Evolutionary conservation across 75 land plant species (phyloP).

Genomic region (Pinus albicaulis): DNA sequence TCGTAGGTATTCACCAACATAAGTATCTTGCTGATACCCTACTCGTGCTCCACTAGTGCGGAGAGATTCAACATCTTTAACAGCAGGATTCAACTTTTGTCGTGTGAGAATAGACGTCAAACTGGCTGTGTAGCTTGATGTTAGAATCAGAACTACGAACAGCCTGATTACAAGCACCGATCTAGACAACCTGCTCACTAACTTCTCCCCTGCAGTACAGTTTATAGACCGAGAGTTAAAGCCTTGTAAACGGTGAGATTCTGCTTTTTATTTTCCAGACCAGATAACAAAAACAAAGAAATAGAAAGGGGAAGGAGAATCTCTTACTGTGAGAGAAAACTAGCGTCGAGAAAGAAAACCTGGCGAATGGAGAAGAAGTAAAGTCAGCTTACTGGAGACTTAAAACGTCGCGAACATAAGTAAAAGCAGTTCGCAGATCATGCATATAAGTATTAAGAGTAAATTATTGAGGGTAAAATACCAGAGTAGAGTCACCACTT

Average conservation of each 20-base stretch:
- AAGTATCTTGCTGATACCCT: conserved; percentile 47
- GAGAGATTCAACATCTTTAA: conserved; percentile 24
- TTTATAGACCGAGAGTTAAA: too few species aligned
- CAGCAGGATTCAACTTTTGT: conserved; percentile 30
- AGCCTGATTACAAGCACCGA: conserved; percentile 24
- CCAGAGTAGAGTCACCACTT: conserved; percentile 23
- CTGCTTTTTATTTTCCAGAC: neutral
- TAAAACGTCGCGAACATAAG: too few species aligned
- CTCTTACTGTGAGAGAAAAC: neutral
- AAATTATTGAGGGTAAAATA: neutral
- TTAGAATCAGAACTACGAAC: conserved; percentile 44
- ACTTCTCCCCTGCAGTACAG: neutral
- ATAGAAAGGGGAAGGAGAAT: neutral
- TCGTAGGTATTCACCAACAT: conserved; percentile 29
- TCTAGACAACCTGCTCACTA: neutral
- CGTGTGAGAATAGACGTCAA: conserved; percentile 57
- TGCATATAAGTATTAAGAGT: too few species aligned
- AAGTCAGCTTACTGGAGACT: too few species aligned
- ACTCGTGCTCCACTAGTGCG: conserved; percentile 14
- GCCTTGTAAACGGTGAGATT: neutral
- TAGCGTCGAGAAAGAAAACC: conserved; percentile 5
- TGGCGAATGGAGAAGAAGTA: neutral
- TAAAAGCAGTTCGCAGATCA: too few species aligned
- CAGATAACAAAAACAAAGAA: neutral
- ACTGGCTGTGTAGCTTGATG: conserved; percentile 44